phyloP scores from a whole-genome alignment of 169 alveolate species.

The Miamiensis avidus region DNA sequence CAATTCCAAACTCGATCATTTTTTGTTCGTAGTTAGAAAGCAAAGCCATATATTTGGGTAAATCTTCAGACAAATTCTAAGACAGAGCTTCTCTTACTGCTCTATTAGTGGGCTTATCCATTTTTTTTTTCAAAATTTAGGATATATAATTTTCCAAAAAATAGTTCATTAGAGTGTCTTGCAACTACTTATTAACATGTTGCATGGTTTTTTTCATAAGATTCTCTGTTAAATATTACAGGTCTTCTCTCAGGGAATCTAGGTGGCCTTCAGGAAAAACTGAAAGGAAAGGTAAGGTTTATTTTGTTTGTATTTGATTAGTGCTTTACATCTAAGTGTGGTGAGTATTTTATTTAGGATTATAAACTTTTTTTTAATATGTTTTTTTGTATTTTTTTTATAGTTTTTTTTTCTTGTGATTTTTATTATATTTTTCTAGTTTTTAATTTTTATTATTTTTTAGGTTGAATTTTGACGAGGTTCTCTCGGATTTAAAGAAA shows the following conservation, averaged over 20 bases:
- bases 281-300: neutral
- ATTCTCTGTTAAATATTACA: slow-evolving; percentile 16
- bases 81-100: slow-evolving; percentile 1
- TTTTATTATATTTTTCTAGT: too few relatives aligned
- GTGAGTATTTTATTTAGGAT: too few relatives aligned
- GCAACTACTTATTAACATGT: slow-evolving; percentile 7
- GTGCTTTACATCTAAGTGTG: too few relatives aligned
- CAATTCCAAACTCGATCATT: neutral
- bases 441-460: too few relatives aligned
- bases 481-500: too few relatives aligned
- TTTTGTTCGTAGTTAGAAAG: slow-evolving; percentile 9
- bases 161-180: slow-evolving; percentile 27
- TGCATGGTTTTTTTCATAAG: slow-evolving; percentile 10
- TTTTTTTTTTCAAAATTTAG: slow-evolving; percentile 3
- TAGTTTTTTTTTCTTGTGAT: too few relatives aligned
- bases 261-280: neutral
- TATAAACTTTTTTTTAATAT: too few relatives aligned
- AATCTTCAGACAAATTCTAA: neutral
- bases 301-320: too few relatives aligned
- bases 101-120: slow-evolving; percentile 5
- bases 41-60: slow-evolving; percentile 12
- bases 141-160: slow-evolving; percentile 22
- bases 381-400: too few relatives aligned
- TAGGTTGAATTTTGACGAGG: too few relatives aligned
- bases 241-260: slow-evolving; percentile 1